A percentile compares a stretch with the other conserved stretches of the same genome.
Evolutionary conservation across 441 rosid genomes (phyloP).

Genomic region (Arabidopsis hybrid): DNA sequence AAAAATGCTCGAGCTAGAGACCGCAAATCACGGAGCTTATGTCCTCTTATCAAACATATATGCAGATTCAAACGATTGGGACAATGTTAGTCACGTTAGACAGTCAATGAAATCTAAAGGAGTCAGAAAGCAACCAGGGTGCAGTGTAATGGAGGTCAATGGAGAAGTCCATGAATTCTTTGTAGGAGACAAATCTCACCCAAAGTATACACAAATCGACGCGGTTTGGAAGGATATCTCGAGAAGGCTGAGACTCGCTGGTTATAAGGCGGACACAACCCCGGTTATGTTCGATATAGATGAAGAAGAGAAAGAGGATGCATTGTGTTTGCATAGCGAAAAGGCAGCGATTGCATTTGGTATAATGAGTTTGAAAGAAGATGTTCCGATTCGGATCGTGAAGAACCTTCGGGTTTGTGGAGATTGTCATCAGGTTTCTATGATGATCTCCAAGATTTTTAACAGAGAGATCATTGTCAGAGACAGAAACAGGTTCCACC

Average conservation of each 20-base stretch:
- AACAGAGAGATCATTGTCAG: constrained; percentile 47
- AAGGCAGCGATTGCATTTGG: constrained; percentile 59
- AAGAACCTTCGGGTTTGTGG: constrained; percentile 57
- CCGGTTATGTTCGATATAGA: constrained; percentile 57
- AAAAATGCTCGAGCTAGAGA: constrained; percentile 57
- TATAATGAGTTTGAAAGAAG: constrained; percentile 51
- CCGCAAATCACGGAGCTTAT: constrained; percentile 57
- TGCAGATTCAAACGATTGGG: constrained; percentile 61
- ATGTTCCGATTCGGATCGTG: constrained; percentile 49
- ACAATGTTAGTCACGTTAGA: constrained; percentile 51
- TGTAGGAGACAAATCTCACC: constrained; percentile 58
- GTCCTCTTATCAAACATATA: constrained; percentile 63
- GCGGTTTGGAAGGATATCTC: constrained; percentile 49
- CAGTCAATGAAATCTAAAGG: constrained; percentile 58
- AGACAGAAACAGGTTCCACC: constrained; percentile 51
- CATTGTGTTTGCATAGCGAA: constrained; percentile 51
- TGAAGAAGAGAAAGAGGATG: constrained; percentile 57
- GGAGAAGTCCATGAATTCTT: constrained; percentile 64
- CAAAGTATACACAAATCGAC: constrained; percentile 48
- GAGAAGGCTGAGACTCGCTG: constrained; percentile 54
- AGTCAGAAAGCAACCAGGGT: constrained; percentile 61
- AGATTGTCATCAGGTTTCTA: constrained; percentile 54
- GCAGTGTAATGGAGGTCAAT: constrained; percentile 59
- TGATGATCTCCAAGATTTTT: constrained; percentile 54
- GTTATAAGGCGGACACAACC: constrained; percentile 50